Evolutionary conservation across 2,329 filamentous ascomycete species (phyloP).

Genomic region (Aspergillus sp.): DNA sequence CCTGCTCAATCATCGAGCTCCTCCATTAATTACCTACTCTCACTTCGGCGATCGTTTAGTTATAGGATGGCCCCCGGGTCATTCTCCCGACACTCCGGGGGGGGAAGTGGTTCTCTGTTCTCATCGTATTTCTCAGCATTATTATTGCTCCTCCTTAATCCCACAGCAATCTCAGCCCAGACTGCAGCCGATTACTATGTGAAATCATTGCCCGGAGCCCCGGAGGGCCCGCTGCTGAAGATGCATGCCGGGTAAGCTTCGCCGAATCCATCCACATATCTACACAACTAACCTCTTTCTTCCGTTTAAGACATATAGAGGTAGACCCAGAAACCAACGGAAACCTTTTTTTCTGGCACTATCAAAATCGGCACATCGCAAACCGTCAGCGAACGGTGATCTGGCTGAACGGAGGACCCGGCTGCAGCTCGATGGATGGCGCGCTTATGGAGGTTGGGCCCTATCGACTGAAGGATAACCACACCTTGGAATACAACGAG

Average conservation of each 20-base stretch:
- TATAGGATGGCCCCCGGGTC: slow-evolving; percentile 22
- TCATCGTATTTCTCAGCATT: slow-evolving; percentile 20
- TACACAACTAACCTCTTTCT: not conserved
- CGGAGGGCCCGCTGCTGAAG: slow-evolving; percentile 75
- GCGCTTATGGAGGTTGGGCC: slow-evolving; percentile 95
- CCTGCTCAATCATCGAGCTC: not conserved
- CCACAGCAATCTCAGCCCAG: slow-evolving; percentile 40
- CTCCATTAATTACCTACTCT: not conserved
- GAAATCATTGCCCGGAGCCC: slow-evolving; percentile 77
- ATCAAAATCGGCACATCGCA: slow-evolving; percentile 91
- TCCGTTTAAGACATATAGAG: slow-evolving; percentile 74
- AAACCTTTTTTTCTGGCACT: slow-evolving; percentile 99
- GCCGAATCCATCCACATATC: not conserved
- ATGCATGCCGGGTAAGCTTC: slow-evolving; percentile 91
- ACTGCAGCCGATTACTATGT: slow-evolving; percentile 88
- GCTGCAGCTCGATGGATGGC: slow-evolving; percentile 96
- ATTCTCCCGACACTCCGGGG: slow-evolving; percentile 15
- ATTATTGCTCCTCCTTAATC: slow-evolving; percentile 26
- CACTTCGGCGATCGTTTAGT: not conserved
- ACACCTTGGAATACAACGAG: slow-evolving; percentile 74
- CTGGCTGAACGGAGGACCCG: slow-evolving; percentile 96
- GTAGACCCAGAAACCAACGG: slow-evolving; percentile 80
- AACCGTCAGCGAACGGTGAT: slow-evolving; percentile 87
- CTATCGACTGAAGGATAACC: slow-evolving; percentile 76
- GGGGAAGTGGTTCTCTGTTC: slow-evolving; percentile 9